Conservation (phyloP, 2,329 filamentous ascomycete genomes). For the Aspergillus clavatus region DNA sequence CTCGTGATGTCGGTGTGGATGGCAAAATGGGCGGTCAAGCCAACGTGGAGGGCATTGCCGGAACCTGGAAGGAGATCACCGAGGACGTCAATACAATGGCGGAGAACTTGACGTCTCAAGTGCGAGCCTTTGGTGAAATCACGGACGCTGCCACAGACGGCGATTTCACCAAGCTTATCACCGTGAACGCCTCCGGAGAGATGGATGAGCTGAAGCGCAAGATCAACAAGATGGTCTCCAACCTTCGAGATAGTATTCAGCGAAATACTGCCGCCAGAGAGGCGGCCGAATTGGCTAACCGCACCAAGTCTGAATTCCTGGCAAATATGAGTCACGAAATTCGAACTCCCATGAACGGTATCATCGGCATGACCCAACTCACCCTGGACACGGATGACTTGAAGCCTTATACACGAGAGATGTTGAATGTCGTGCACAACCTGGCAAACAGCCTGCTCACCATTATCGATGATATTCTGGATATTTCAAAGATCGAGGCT, state of each 20-base stretch:
- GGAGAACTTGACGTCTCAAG: conserved; percentile 83
- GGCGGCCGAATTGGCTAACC: conserved; percentile 92
- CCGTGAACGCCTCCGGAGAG: conserved; percentile 93
- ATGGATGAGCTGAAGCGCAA: conserved; percentile 99
- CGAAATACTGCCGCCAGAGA: conserved; percentile 93
- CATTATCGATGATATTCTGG: conserved; percentile 80
- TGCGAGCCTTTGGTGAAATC: conserved; percentile 95
- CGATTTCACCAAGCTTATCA: conserved; percentile 94
- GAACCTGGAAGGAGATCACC: conserved; percentile 97
- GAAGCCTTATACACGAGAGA: conserved; percentile 92
- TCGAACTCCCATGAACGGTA: conserved; percentile 94
- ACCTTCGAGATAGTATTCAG: conserved; percentile 91
- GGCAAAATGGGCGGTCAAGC: conserved; percentile 98
- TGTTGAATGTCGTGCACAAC: conserved; percentile 97
- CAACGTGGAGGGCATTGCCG: conserved; percentile 85
- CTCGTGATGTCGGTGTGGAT: conserved; percentile 93
- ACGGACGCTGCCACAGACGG: conserved; percentile 96
- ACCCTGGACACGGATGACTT: conserved; percentile 93
- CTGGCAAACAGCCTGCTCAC: conserved; percentile 92
- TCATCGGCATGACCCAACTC: conserved; percentile 96
- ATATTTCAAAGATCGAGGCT: conserved; percentile 77
- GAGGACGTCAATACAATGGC: conserved; percentile 95
- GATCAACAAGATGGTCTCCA: conserved; percentile 99
- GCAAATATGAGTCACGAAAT: conserved; percentile 99
- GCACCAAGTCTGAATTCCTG: conserved; percentile 96